phyloP scores from a whole-genome alignment of 768 basidiomycete species.

The Punctularia strigosozonata region DNA sequence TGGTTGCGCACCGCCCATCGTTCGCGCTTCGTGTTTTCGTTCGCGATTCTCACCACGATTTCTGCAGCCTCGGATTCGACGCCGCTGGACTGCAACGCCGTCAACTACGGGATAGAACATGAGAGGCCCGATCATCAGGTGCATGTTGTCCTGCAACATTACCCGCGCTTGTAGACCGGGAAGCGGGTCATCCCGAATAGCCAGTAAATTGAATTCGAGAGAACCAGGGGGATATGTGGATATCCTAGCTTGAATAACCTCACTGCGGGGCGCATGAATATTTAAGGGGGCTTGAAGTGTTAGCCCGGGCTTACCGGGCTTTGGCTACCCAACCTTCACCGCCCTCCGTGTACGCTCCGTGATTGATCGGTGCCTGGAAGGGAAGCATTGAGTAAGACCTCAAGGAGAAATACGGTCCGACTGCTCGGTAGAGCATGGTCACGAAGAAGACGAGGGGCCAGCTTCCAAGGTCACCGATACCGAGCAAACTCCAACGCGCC shows the following conservation, averaged over 20 bases:
- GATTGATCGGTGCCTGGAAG: slow-evolving; percentile 74
- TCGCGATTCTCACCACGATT: slow-evolving; percentile 40
- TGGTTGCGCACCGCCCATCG: slow-evolving; percentile 63
- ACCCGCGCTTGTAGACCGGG: slow-evolving; percentile 55
- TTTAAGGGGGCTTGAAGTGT: slow-evolving; percentile 2
- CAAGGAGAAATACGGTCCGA: too few species aligned
- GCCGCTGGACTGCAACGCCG: slow-evolving; percentile 11
- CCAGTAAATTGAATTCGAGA: slow-evolving; percentile 86
- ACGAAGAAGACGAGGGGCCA: too few species aligned
- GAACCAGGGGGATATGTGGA: slow-evolving; percentile 82
- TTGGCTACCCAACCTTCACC: slow-evolving; percentile 77
- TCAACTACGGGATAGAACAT: slow-evolving; percentile 11
- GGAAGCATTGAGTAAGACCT: too few species aligned
- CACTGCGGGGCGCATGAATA: slow-evolving; percentile 28
- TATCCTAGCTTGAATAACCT: slow-evolving; percentile 82
- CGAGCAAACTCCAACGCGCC: too few species aligned
- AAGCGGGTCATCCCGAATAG: slow-evolving; percentile 73
- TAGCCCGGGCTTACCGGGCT: slow-evolving; percentile 45
- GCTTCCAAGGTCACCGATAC: too few species aligned
- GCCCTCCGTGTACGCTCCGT: slow-evolving; percentile 56
- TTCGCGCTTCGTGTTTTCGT: slow-evolving; percentile 65
- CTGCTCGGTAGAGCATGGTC: too few species aligned
- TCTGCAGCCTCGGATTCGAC: slow-evolving; percentile 31
- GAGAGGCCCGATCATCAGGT: slow-evolving; percentile 17
- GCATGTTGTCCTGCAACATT: slow-evolving; percentile 28